Evolutionary conservation across 2,329 filamentous ascomycete genomes (phyloP).

Genomic region (Lachnum nothofagi): DNA sequence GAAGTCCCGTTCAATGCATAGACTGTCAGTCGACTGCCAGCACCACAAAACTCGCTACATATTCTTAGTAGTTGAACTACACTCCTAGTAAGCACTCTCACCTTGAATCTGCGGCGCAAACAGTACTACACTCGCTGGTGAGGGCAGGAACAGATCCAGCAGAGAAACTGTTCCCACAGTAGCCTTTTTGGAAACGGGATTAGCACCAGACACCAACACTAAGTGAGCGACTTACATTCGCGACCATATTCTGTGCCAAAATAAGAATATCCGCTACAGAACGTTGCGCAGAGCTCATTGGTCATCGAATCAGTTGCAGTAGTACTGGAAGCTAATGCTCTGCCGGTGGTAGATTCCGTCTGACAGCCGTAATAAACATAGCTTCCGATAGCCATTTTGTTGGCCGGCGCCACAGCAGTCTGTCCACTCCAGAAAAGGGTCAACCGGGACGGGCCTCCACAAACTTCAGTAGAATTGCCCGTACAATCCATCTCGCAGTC

Average conservation of each 20-base stretch:
- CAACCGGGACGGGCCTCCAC: slow-evolving; percentile 32
- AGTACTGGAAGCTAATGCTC: slow-evolving; percentile 38
- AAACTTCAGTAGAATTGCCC: slow-evolving; percentile 32
- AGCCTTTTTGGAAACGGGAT: slow-evolving; percentile 14
- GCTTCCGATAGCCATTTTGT: slow-evolving; percentile 38
- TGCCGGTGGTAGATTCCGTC: slow-evolving; percentile 40
- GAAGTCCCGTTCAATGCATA: slow-evolving; percentile 15
- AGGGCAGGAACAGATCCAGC: slow-evolving; percentile 19
- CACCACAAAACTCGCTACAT: slow-evolving; percentile 35
- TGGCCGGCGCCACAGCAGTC: slow-evolving; percentile 33
- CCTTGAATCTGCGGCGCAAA: slow-evolving; percentile 29
- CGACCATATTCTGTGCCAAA: slow-evolving; percentile 29
- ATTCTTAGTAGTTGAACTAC: no score
- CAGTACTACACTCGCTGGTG: slow-evolving; percentile 23
- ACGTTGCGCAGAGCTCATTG: slow-evolving; percentile 24
- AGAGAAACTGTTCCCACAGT: slow-evolving; percentile 25
- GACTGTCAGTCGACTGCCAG: slow-evolving; percentile 20
- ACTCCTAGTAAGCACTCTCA: no score
- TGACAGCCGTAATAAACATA: slow-evolving; percentile 46
- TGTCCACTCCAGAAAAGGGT: slow-evolving; percentile 29
- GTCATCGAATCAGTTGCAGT: slow-evolving; percentile 26
- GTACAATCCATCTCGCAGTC: slow-evolving; percentile 27
- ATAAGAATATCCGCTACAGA: slow-evolving; percentile 25
- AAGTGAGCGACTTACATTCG: slow-evolving; percentile 22
- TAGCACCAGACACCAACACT: background rate